Evolutionary conservation across 2,329 filamentous ascomycete genomes (phyloP), one percentile per base, ranked within the genome.

Genomic region (Apiospora marii): DNA sequence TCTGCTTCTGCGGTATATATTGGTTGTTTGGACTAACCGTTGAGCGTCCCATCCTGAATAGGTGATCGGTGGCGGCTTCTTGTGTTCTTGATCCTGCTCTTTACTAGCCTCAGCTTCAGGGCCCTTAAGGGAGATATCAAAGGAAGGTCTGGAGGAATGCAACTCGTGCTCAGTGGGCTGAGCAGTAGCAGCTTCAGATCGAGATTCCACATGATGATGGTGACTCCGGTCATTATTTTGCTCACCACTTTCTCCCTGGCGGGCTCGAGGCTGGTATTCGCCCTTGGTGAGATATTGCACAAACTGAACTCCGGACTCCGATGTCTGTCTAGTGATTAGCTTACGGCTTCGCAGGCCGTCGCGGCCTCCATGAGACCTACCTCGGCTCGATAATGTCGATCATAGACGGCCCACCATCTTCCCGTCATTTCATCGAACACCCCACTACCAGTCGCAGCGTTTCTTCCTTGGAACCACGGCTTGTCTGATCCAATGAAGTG

Each of bases 401-500:
- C 96, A 81, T 97, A 97, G 58, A 97, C 93, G 64, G 94, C 90
- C 96, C 96, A 99, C 96, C 96, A 99, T 79, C 91, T 90, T 73
- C 91, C 92, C 58, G 95, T 84, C 85, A 98, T 92, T 83, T 98
- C 93, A 79, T 94, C 92, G 81, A 95, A 97, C 0, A 93, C 91
- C 2, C 88, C 88, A 67, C 85, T 84, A 44, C 89, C 89, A 68
- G 84, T 85, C 70, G 85, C 84, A 12, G 86, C 84, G 68, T 87
- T 80, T 76, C 92, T 87, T 49, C 91, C 91, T 73, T 90, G 84
- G 30, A 88, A 88, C 96, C 96, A 99, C 0, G 96, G 96, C 85
- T 99, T 99, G 72, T 94, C 89, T 73, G 91, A 84, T 58, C 96
- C 96, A 78, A 99, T 98, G 83, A 98, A 99, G 84, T 99, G 96